Base-by-base conservation (phyloP, 768 basidiomycete species). In the Serendipita sp. region DNA sequence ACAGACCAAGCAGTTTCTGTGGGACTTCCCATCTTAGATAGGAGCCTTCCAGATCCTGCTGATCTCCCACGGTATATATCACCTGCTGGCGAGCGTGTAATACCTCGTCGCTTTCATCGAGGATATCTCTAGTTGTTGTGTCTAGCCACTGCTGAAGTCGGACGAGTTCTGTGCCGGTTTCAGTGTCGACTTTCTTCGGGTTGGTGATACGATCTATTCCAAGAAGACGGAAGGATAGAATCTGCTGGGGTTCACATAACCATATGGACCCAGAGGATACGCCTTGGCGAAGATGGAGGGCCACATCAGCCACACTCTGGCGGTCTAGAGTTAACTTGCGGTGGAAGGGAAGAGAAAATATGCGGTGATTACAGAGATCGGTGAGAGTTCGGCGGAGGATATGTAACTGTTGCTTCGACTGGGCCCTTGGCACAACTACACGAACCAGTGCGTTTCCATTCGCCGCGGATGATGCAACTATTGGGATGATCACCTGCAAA, bases 271-370 rank as follows among this genome's bases (percentile, higher is more conserved):
- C 41, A 41, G 41, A 41, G 13, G 41, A 41, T 1, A 13, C 41
- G 2, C 41, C 13, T 1, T 2, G 41, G 41, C 13, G 41, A 41
- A 41, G 41, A 41, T 41, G 41, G 13, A 41, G 41, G 1, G 41
- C 41, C 13, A 41, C 13, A 13, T 41, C 41, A 41, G 13, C 41
- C 1, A 1, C 41, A 41, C 41, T 2, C 41, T 41, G 41, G 1
- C 13, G 41, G 1, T 41, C 63, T 35, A 75, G 34, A 38, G 70
- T 63, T 4, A 76, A 67, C 3, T 75, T 73, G 13, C 83, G 76
- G 13, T 78, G 79, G 66, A 83, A 81, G 1, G 82, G 83, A 1
- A 82, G 36, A 64, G 74, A 78, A 63, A 78, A 82, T 8, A 83
- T 69, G 0, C 77, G 77, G 8, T 80, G 75, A 66, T 82, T 77